Evolutionary conservation across 139 green algal species (phyloP).

Genomic region (Mesotaenium endlicherianum): DNA sequence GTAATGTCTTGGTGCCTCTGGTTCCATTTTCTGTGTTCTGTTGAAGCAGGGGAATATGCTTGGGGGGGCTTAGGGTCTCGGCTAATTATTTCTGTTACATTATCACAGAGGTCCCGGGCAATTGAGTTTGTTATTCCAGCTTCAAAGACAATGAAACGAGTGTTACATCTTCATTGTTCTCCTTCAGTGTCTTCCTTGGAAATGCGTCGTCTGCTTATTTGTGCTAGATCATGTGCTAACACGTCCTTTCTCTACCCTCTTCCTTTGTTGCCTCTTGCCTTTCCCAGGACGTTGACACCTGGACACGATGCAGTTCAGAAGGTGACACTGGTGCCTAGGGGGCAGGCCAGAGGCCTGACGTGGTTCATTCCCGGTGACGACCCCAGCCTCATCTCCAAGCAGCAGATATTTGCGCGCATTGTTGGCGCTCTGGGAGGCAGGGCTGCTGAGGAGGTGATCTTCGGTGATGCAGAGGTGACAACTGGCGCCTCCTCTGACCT

Average conservation of each 20-base stretch:
- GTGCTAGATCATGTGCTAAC: too few relatives aligned
- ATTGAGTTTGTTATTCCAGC: too few relatives aligned
- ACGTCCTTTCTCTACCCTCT: neutral
- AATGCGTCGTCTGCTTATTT: too few relatives aligned
- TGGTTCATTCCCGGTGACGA: conserved; percentile 98
- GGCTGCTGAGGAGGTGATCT: conserved; percentile 96
- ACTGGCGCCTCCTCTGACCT: conserved; percentile 80
- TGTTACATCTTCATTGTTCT: too few relatives aligned
- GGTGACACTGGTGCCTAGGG: conserved; percentile 95
- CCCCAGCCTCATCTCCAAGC: conserved; percentile 91
- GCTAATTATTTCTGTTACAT: too few relatives aligned
- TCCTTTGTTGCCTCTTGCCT: neutral
- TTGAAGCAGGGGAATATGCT: too few relatives aligned
- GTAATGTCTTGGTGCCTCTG: too few relatives aligned
- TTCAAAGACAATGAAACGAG: too few relatives aligned
- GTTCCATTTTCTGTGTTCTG: too few relatives aligned
- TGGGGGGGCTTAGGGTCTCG: too few relatives aligned
- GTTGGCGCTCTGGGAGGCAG: conserved; percentile 93
- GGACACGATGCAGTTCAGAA: conserved; percentile 99
- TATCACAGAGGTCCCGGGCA: too few relatives aligned
- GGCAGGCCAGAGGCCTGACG: conserved; percentile 93
- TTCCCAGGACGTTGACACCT: conserved; percentile 74
- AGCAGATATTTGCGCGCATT: conserved; percentile 95
- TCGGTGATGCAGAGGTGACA: conserved; percentile 93
- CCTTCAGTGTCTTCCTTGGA: too few relatives aligned